Percentiles rank a stretch among this genome's conserved stretches.
These are phyloP conservation scores for Penstemon davidsonii DNA, from an alignment of 257 asterid species.

Conservation along the genomic window DNA sequence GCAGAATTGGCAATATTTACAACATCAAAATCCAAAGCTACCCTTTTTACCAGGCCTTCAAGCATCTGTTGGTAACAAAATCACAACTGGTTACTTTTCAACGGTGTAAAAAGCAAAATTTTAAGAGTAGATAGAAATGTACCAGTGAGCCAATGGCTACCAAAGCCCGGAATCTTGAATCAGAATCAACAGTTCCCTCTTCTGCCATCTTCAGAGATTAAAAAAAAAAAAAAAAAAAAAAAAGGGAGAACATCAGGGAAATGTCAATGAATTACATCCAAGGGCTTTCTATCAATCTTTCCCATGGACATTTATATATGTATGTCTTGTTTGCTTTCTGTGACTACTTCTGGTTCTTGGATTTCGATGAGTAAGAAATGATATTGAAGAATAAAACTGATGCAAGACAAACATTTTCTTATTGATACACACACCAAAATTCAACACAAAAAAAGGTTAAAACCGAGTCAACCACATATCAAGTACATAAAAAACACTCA, in stretches of 20 bases:
- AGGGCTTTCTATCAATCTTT: not conserved
- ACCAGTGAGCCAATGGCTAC: slow-evolving; percentile 98
- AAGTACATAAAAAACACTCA: no score
- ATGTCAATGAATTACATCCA: slow-evolving; percentile 8
- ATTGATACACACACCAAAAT: no score
- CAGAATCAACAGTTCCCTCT: slow-evolving; percentile 64
- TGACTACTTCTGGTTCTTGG: no score
- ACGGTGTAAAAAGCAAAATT: not conserved
- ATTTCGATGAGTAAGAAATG: no score
- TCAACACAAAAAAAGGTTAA: no score
- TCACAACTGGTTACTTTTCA: slow-evolving; percentile 2
- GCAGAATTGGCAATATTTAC: slow-evolving; percentile 71
- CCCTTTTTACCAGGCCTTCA: slow-evolving; percentile 71
- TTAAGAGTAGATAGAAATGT: slow-evolving; percentile 18
- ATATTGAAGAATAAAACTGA: no score
- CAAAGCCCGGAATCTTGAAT: slow-evolving; percentile 79
- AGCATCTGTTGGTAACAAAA: slow-evolving; percentile 59
- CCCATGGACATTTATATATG: slow-evolving; percentile 3
- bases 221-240: not conserved
- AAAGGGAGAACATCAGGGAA: not conserved
- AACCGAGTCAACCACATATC: no score
- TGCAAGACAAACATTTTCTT: no score
- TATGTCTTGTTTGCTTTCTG: not conserved
- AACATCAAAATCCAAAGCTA: slow-evolving; percentile 91
- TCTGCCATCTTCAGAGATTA: slow-evolving; percentile 73